These are phyloP conservation scores for Phytophthora rubi DNA, from an alignment of 352 stramenopile genomes.

Conservation along the genomic window DNA sequence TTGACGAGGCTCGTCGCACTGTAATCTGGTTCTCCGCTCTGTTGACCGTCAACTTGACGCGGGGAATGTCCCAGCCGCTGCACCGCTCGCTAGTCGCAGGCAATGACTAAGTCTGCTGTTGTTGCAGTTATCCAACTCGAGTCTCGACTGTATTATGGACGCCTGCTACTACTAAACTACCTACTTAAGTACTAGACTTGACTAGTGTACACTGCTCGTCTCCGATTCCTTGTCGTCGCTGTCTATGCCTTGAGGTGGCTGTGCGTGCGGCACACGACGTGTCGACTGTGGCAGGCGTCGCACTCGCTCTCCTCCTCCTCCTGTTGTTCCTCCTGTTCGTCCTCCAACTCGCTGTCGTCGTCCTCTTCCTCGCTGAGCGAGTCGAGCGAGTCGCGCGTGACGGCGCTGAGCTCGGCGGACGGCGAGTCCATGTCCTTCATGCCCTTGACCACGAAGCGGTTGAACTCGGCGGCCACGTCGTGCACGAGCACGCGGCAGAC, in stretches of 20 bases:
- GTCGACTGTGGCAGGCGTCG: conserved; percentile 42
- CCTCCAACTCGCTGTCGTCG: conserved; percentile 21
- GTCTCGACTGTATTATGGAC: background rate
- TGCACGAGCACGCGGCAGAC: conserved; percentile 39
- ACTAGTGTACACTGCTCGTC: conserved; percentile 15
- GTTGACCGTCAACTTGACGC: background rate
- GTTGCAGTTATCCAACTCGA: background rate
- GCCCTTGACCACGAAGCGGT: conserved; percentile 42
- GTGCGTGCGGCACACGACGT: conserved; percentile 37
- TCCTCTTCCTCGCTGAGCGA: conserved; percentile 23
- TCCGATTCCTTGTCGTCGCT: background rate
- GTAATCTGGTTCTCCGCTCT: background rate
- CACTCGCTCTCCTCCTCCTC: conserved; percentile 26
- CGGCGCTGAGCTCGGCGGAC: conserved; percentile 38
- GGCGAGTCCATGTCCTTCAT: conserved; percentile 45
- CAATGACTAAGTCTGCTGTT: background rate
- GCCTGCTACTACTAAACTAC: background rate
- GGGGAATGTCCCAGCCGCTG: background rate
- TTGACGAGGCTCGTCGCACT: background rate
- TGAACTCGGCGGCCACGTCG: conserved; percentile 43
- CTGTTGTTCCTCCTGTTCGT: conserved; percentile 24
- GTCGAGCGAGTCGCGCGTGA: conserved; percentile 35
- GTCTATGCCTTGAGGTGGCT: conserved; percentile 30
- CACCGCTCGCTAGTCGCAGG: background rate
- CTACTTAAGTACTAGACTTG: background rate